Evolutionary conservation across 1,139 yeast species (phyloP).

Genomic region (Zygosaccharomyces pseudobailii): DNA sequence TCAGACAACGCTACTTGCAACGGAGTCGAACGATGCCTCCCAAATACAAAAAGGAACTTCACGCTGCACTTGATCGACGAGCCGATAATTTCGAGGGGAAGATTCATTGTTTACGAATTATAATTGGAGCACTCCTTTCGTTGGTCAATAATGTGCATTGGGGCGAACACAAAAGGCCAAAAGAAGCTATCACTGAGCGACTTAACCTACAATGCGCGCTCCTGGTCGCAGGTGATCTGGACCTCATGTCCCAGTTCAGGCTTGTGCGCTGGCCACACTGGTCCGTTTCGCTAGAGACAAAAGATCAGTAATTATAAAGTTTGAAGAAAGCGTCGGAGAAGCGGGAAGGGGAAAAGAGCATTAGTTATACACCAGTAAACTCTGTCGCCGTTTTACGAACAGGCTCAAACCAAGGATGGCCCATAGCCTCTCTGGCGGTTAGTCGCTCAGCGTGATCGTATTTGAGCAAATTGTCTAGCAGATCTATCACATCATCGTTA

Average conservation of each 20-base stretch:
- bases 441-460: conserved; percentile 94
- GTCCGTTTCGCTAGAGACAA: conserved; percentile 5
- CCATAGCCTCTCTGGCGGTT: conserved; percentile 94
- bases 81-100: conserved; percentile 1
- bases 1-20: conserved; percentile 3
- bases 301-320: not conserved
- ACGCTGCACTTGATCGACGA: conserved; percentile 7
- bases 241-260: conserved; percentile 18
- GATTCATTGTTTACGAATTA: conserved; percentile 5
- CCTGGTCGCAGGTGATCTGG: conserved; percentile 16
- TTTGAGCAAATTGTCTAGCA: conserved; percentile 74
- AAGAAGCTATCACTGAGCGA: conserved; percentile 7
- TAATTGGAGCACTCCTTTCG: conserved; percentile 6
- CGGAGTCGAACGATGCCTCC: conserved; percentile 6
- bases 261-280: conserved; percentile 15
- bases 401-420: conserved; percentile 52
- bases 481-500: conserved; percentile 68
- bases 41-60: conserved; percentile 9
- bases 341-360: not conserved
- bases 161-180: conserved; percentile 4
- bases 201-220: conserved; percentile 17
- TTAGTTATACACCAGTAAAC: conserved; percentile 1
- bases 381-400: conserved; percentile 20
- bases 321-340: not conserved
- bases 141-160: conserved; percentile 5